These are phyloP conservation scores for Delphinella strobiligena DNA, from an alignment of 2,329 filamentous ascomycete genomes.

Conservation along the genomic window DNA sequence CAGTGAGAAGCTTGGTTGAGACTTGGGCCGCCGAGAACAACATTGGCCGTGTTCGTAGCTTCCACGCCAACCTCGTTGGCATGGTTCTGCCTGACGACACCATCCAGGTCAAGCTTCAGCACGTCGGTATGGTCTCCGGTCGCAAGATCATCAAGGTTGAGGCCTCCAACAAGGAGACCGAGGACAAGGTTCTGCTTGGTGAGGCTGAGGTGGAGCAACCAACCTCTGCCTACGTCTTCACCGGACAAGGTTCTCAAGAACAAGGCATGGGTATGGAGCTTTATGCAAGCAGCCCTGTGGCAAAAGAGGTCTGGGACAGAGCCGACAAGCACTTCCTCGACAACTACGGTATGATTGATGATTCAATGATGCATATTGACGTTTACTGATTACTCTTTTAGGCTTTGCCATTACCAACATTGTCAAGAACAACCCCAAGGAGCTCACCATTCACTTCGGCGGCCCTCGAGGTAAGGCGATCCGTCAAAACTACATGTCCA, in stretches of 20 bases:
- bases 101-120: constrained; percentile 87
- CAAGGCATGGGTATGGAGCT: constrained; percentile 99
- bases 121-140: constrained; percentile 93
- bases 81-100: constrained; percentile 98
- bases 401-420: constrained; percentile 97
- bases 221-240: constrained; percentile 93
- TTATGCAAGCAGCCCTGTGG: constrained; percentile 84
- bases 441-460: constrained; percentile 96
- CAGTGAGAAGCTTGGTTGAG: constrained; percentile 89
- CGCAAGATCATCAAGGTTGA: constrained; percentile 99
- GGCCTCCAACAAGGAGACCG: constrained; percentile 86
- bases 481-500: constrained; percentile 97
- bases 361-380: background rate
- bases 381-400: constrained; percentile 22
- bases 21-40: constrained; percentile 99
- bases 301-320: constrained; percentile 94
- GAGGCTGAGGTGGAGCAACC: constrained; percentile 98
- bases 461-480: constrained; percentile 94
- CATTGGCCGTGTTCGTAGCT: constrained; percentile 90
- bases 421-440: constrained; percentile 98
- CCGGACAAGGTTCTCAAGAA: constrained; percentile 94
- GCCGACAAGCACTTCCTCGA: constrained; percentile 97
- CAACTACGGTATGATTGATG: constrained; percentile 66
- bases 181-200: constrained; percentile 89
- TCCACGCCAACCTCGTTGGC: constrained; percentile 91